Evolutionary conservation across 2,329 filamentous ascomycete genomes (phyloP).

Genomic region (Fusarium xyrophilum): DNA sequence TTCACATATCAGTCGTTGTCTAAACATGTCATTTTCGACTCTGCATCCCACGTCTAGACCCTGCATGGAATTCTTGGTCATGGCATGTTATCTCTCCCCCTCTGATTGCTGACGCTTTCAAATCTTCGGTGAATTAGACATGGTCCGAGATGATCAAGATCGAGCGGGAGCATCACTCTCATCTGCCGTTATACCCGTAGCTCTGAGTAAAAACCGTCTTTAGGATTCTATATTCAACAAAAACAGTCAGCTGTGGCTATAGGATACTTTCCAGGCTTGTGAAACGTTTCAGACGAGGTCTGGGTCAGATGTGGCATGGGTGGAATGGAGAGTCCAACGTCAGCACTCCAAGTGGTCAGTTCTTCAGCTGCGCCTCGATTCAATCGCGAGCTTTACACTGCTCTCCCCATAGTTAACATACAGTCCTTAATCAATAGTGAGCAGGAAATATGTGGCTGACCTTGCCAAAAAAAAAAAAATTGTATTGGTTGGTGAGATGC

Average conservation of each 20-base stretch:
- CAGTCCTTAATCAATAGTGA: not conserved
- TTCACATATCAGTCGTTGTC: constrained; percentile 9
- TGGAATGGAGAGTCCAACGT: constrained; percentile 11
- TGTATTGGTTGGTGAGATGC: constrained; percentile 15
- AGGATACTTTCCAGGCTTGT: constrained; percentile 6
- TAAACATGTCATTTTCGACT: not conserved
- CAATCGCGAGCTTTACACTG: not conserved
- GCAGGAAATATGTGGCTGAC: not conserved
- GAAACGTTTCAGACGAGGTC: constrained; percentile 30
- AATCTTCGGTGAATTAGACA: not conserved
- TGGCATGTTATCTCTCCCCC: not conserved
- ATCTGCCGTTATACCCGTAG: not conserved
- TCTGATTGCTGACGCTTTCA: not conserved
- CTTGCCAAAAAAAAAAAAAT: not conserved
- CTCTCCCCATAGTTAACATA: not conserved
- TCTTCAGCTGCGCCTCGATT: constrained; percentile 6
- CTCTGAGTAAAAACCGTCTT: not conserved
- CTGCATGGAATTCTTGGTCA: constrained; percentile 8
- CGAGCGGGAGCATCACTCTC: not conserved
- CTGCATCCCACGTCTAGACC: constrained; percentile 1
- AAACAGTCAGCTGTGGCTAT: constrained; percentile 6
- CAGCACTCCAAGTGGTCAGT: constrained; percentile 8
- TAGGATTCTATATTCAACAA: not conserved
- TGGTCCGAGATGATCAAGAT: not conserved
- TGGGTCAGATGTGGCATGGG: not conserved